These are phyloP conservation scores for Cucumis melo DNA, from an alignment of 306 rosid genomes.

Conservation along the genomic window DNA sequence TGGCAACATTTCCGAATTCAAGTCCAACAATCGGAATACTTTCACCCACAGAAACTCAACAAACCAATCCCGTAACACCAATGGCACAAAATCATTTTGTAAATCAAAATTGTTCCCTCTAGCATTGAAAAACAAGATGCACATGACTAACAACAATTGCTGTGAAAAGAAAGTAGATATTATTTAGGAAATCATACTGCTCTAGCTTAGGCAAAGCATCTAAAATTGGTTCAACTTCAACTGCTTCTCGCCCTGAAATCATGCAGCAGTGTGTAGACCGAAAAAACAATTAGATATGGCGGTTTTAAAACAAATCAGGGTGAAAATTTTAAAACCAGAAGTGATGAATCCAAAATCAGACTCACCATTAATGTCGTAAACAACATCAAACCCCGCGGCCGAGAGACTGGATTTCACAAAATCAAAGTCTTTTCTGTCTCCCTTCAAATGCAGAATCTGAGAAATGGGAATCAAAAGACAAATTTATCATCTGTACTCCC, in stretches of 20 bases:
- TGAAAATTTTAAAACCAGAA: neutral
- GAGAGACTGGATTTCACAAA: conserved; percentile 87
- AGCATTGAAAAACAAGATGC: neutral
- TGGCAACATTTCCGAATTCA: neutral
- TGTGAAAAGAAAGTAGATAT: neutral
- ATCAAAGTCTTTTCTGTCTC: conserved; percentile 80
- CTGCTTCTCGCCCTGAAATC: conserved; percentile 83
- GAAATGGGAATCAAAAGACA: conserved; percentile 5
- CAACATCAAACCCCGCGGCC: conserved; percentile 76
- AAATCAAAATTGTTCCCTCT: neutral
- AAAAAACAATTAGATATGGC: conserved; percentile 1
- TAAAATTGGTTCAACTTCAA: conserved; percentile 70
- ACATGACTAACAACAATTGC: neutral
- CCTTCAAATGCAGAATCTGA: conserved; percentile 86
- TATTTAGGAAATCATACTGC: conserved; percentile 43
- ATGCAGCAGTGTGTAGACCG: neutral
- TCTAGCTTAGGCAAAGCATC: conserved; percentile 82
- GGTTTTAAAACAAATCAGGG: neutral
- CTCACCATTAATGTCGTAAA: conserved; percentile 88
- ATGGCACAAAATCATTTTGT: neutral
- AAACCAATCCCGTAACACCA: neutral
- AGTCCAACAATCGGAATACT: neutral
- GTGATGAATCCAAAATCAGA: neutral
- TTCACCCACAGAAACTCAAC: neutral
- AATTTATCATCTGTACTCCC: neutral